Conservation (phyloP, 495 filamentous ascomycete species). For the Neurospora terricola region DNA sequence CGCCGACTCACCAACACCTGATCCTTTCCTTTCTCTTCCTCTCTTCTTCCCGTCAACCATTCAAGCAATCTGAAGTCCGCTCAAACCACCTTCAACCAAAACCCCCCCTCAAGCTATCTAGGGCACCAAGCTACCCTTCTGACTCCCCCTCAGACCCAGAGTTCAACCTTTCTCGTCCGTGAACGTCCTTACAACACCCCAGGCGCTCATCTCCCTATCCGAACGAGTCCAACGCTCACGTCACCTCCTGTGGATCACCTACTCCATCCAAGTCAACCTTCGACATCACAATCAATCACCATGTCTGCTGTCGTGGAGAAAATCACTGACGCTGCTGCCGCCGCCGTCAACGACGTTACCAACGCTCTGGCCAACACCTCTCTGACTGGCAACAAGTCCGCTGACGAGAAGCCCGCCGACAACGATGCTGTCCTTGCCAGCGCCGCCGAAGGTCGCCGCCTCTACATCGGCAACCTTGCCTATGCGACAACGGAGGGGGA, state of each 20-base stretch:
- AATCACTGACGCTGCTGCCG: conserved; percentile 48
- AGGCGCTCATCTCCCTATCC: conserved; percentile 21
- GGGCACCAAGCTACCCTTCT: conserved; percentile 88
- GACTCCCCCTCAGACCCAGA: conserved; percentile 49
- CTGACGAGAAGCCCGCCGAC: conserved; percentile 42
- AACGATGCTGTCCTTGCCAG: conserved; percentile 89
- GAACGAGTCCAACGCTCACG: conserved; percentile 24
- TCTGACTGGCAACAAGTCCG: conserved; percentile 46
- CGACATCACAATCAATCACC: conserved; percentile 29
- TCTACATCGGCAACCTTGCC: conserved; percentile 99
- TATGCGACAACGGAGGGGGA: conserved; percentile 99
- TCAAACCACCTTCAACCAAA: conserved; percentile 25
- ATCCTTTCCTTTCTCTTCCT: conserved; percentile 27
- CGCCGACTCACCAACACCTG: conserved; percentile 17
- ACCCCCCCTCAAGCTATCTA: conserved; percentile 48
- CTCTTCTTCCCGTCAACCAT: conserved; percentile 34
- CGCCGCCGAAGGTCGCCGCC: conserved; percentile 94
- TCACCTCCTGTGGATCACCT: conserved; percentile 23
- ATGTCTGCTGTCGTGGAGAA: conserved; percentile 57
- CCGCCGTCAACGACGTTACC: conserved; percentile 72
- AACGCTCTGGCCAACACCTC: conserved; percentile 71
- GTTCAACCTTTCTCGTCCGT: conserved; percentile 37
- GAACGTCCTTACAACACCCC: conserved; percentile 24
- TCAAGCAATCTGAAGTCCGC: conserved; percentile 34
- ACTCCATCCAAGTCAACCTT: conserved; percentile 25